phyloP scores from a whole-genome alignment of 768 basidiomycete species.

The Coprinopsis sp. region DNA sequence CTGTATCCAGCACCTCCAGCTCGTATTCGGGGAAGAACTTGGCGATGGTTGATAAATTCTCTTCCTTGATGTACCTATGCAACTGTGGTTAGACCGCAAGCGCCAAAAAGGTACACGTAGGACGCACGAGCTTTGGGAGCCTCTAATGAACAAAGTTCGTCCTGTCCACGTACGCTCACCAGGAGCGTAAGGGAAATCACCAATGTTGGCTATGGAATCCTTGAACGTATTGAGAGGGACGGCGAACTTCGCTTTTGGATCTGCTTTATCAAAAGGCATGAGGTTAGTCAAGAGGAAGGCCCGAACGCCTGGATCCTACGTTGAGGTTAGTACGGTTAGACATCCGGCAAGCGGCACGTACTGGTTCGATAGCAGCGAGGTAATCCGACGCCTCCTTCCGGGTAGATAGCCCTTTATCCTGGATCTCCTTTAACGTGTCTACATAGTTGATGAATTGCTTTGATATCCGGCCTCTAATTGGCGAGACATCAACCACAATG shows the following conservation, averaged over 20 bases:
- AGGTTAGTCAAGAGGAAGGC: constrained; percentile 89
- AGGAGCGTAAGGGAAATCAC: constrained; percentile 70
- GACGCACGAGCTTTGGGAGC: constrained; percentile 63
- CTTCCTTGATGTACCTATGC: constrained; percentile 67
- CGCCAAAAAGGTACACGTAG: background rate
- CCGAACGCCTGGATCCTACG: constrained; percentile 65
- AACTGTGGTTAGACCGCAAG: background rate
- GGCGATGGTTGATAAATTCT: constrained; percentile 57
- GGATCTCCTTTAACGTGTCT: constrained; percentile 61
- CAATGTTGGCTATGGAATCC: constrained; percentile 55
- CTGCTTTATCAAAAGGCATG: constrained; percentile 24
- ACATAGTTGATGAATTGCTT: constrained; percentile 27
- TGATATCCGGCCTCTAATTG: constrained; percentile 54
- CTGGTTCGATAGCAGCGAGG: constrained; percentile 59
- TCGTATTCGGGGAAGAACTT: constrained; percentile 71
- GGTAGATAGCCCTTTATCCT: constrained; percentile 47
- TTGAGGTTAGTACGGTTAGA: background rate
- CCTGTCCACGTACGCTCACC: constrained; percentile 53
- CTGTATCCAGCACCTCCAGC: constrained; percentile 63
- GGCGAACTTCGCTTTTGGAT: constrained; percentile 46
- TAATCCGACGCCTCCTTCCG: constrained; percentile 71
- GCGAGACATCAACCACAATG: constrained; percentile 81
- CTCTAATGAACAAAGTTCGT: constrained; percentile 74
- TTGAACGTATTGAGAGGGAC: constrained; percentile 68
- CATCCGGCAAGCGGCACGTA: constrained; percentile 24